Evolutionary conservation across 306 rosid species (phyloP).

Genomic region (Crotalaria pallida): DNA sequence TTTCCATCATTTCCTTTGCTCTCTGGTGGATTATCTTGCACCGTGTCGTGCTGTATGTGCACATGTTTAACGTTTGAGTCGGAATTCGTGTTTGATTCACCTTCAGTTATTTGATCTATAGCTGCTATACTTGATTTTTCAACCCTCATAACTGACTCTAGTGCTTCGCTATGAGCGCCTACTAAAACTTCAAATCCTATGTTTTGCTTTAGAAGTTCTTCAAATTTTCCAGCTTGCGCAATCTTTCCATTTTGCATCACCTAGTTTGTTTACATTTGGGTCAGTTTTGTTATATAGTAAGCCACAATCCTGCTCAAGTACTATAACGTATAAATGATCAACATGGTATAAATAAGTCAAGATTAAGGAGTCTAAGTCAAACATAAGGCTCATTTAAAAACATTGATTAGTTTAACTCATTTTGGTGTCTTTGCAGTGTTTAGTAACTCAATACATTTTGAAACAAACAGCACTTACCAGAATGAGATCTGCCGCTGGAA

Average conservation of each 20-base stretch:
- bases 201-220: slow-evolving; percentile 72
- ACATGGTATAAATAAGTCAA: not conserved
- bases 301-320: not conserved
- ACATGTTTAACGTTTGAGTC: slow-evolving; percentile 33
- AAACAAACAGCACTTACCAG: slow-evolving; percentile 46
- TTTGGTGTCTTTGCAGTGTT: not conserved
- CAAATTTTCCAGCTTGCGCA: slow-evolving; percentile 77
- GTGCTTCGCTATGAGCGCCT: slow-evolving; percentile 90
- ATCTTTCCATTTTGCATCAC: slow-evolving; percentile 93
- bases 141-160: slow-evolving; percentile 61
- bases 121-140: slow-evolving; percentile 53
- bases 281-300: slow-evolving; percentile 9
- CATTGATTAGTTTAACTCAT: not conserved
- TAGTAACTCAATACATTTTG: not conserved
- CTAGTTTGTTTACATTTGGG: slow-evolving; percentile 38
- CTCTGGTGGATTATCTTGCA: slow-evolving; percentile 52
- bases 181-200: slow-evolving; percentile 86
- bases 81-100: slow-evolving; percentile 36
- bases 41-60: slow-evolving; percentile 37
- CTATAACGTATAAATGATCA: not conserved
- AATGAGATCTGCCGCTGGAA: slow-evolving; percentile 92
- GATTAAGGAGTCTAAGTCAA: not conserved
- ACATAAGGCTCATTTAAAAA: not conserved
- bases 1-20: slow-evolving; percentile 60
- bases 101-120: slow-evolving; percentile 31